phyloP scores from a whole-genome alignment of 2,329 filamentous ascomycete species.

The Pleochaeta shiraiana region DNA sequence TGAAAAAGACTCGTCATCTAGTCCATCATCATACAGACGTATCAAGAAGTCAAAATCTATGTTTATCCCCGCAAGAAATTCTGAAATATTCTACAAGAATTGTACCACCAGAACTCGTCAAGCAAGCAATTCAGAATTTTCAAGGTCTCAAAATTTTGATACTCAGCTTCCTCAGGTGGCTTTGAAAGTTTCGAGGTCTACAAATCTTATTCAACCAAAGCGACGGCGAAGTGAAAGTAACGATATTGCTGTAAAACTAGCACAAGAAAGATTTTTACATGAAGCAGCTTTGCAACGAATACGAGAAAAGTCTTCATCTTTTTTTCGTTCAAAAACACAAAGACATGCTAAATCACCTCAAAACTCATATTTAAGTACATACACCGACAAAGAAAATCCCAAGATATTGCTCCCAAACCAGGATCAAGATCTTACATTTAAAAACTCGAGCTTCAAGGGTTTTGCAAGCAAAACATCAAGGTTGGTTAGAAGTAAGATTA shows the following conservation, averaged over 20 bases:
- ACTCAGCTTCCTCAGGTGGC: conserved; percentile 12
- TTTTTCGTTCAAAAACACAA: conserved; percentile 22
- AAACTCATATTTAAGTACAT: conserved; percentile 26
- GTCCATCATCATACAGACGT: conserved; percentile 26
- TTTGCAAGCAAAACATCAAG: conserved; percentile 40
- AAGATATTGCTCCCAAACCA: neutral
- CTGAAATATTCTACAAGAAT: conserved; percentile 14
- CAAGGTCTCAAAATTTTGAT: conserved; percentile 7
- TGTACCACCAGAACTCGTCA: conserved; percentile 7
- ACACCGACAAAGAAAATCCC: conserved; percentile 14
- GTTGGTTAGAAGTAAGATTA: conserved; percentile 38
- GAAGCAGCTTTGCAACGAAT: conserved; percentile 19
- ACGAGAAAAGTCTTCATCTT: conserved; percentile 23
- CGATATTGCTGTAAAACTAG: conserved; percentile 20
- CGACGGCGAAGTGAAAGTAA: conserved; percentile 12
- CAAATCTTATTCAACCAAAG: conserved; percentile 27
- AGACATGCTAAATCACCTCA: conserved; percentile 20
- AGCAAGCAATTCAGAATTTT: conserved; percentile 6
- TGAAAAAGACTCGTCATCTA: conserved; percentile 27
- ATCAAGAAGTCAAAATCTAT: conserved; percentile 34
- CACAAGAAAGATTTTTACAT: conserved; percentile 20
- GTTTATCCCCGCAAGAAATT: conserved; percentile 20
- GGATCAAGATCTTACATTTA: conserved; percentile 14
- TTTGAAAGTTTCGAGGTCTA: conserved; percentile 30
- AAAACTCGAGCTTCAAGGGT: conserved; percentile 22